Conservation (phyloP, 441 rosid species). For the Raphanus hybrid region DNA sequence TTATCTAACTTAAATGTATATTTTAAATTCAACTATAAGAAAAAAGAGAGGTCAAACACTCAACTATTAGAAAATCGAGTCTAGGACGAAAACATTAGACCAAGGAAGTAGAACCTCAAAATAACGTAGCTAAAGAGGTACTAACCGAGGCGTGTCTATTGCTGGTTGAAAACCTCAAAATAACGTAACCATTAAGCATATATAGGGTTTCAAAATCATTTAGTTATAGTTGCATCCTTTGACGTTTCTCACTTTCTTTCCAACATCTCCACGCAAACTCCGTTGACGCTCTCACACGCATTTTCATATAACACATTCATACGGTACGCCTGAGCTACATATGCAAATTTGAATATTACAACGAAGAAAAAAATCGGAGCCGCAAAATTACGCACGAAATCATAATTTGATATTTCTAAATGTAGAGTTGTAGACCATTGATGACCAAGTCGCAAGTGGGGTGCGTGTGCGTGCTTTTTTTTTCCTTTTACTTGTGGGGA, state of each 20-base stretch:
- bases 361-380: slow-evolving; percentile 46
- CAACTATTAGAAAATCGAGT: neutral
- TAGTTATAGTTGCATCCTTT: slow-evolving; percentile 67
- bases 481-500: slow-evolving; percentile 37
- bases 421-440: slow-evolving; percentile 13
- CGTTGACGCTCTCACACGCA: slow-evolving; percentile 60
- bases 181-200: slow-evolving; percentile 9
- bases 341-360: neutral
- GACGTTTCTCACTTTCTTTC: slow-evolving; percentile 76
- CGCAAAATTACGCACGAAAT: slow-evolving; percentile 61
- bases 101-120: too few relatives aligned
- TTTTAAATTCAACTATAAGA: neutral
- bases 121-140: too few relatives aligned
- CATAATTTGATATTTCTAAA: slow-evolving; percentile 32
- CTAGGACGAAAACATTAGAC: slow-evolving; percentile 11
- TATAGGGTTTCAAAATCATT: slow-evolving; percentile 17
- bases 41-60: neutral
- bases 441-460: slow-evolving; percentile 41
- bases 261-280: slow-evolving; percentile 89
- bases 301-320: slow-evolving; percentile 7
- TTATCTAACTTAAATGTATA: neutral
- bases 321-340: slow-evolving; percentile 14
- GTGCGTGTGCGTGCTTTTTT: slow-evolving; percentile 34
- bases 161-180: too few relatives aligned
- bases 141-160: too few relatives aligned